Base-by-base conservation (phyloP, 768 basidiomycete species). In the Cystobasidium onofrii region DNA sequence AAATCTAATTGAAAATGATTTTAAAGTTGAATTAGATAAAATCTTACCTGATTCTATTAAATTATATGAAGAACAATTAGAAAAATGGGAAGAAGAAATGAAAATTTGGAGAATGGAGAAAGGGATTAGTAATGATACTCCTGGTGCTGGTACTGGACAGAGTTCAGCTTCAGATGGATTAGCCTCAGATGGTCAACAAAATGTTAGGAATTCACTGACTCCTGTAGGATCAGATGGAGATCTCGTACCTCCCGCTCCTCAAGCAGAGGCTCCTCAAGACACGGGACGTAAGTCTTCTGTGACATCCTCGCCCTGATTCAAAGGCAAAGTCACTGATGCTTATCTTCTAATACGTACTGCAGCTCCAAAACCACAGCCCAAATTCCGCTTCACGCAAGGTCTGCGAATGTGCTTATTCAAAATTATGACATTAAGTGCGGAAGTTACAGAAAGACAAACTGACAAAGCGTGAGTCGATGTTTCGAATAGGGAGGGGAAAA, bases 391-490 rank as follows among this genome's bases (percentile, higher is more conserved):
- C 83, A 90, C 89, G 44, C 92, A 93, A 73, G 80, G 80, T 74
- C 90, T 94, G 89, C 90, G 90, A 83, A 81, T 80, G 46, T 85
- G 87, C 33, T 86, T 93, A 75, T 93, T 90, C 90, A 85, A 88
- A 80, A 83, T 92, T 7, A 89, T 91, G 67, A 84, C 87, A 79
- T 78, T 92, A 73, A 91, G 90, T 79, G 91, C 92, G 78, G 89
- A 91, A 82, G 88, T 88, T 69, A 90, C 89, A 81, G 83, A 89
- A 74, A 70, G 85, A 52, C 82, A 76, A 15, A 78, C 71, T 46
- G 79, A 81, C 75, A 83, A 81, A 76, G 78, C 79, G 81, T 82
- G 64, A 57, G 17, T 70, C 41, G 41, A 36, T 20, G 29, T n/a
- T 23, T 63, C 31, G 29, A 27, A 27, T 25, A 29, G 23, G n/a